Evolutionary conservation across 345 rosid species (phyloP).

Genomic region (Theobroma cacao): DNA sequence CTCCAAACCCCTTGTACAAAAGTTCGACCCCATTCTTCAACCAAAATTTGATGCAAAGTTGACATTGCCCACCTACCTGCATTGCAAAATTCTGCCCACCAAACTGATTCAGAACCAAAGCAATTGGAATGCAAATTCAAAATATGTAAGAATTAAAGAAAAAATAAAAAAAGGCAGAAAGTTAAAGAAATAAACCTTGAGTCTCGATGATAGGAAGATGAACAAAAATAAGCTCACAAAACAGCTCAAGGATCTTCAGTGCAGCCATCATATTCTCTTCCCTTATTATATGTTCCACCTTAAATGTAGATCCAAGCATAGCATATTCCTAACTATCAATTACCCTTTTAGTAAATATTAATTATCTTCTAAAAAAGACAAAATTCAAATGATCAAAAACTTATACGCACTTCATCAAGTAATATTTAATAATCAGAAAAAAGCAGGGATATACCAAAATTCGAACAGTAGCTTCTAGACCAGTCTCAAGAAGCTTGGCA

Average conservation of each 20-base stretch:
- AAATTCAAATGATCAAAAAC: neutral
- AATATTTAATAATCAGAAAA: too few relatives aligned
- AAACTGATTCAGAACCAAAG: neutral
- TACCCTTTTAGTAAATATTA: neutral
- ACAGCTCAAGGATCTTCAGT: conserved; percentile 90
- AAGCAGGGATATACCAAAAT: conserved; percentile 4
- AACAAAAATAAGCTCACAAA: conserved; percentile 77
- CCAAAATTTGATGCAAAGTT: neutral
- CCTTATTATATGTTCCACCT: conserved; percentile 94
- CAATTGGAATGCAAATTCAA: neutral
- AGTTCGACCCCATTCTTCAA: neutral
- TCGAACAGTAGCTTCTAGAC: conserved; percentile 98
- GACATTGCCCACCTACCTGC: neutral
- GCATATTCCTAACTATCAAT: neutral
- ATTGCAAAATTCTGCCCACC: neutral
- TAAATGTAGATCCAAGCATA: conserved; percentile 7
- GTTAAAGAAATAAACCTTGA: conserved; percentile 54
- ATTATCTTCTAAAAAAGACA: neutral
- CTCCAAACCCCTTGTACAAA: neutral
- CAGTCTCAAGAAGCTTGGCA: conserved; percentile 93
- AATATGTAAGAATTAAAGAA: neutral
- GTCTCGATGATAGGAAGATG: conserved; percentile 93
- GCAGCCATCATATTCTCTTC: conserved; percentile 99
- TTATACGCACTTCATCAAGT: neutral
- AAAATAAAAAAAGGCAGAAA: neutral